These are phyloP conservation scores for Calocybe gangraenosa DNA, from an alignment of 768 basidiomycete genomes.

Conservation along the genomic window DNA sequence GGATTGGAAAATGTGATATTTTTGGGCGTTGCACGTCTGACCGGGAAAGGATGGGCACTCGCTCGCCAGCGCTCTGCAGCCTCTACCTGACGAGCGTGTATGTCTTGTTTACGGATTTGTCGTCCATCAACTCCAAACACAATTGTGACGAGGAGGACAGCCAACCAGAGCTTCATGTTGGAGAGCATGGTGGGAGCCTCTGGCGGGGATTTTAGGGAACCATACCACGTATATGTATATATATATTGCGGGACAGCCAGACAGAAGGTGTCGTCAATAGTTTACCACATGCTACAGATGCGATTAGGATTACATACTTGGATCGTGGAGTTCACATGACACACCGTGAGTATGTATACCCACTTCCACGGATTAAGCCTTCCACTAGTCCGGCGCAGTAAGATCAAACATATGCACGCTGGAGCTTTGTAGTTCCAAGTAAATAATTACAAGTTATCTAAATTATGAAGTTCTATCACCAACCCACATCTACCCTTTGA, in stretches of 20 bases:
- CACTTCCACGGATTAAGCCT: too few relatives aligned
- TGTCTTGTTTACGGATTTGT: constrained; percentile 35
- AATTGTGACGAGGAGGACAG: constrained; percentile 14
- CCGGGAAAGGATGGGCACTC: constrained; percentile 12
- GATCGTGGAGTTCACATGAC: constrained; percentile 2
- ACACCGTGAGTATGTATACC: too few relatives aligned
- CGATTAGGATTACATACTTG: background rate
- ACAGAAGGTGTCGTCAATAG: too few relatives aligned
- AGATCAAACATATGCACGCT: too few relatives aligned
- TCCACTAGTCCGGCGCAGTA: background rate
- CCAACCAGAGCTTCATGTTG: constrained; percentile 8
- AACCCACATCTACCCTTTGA: too few relatives aligned
- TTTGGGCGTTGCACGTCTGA: constrained; percentile 28
- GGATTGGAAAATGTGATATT: constrained; percentile 74
- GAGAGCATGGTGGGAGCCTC: constrained; percentile 11
- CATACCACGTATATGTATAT: too few relatives aligned
- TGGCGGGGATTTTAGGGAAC: background rate
- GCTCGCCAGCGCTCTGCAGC: constrained; percentile 40
- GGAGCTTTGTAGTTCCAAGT: too few relatives aligned
- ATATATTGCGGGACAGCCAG: too few relatives aligned
- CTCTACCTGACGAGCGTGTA: constrained; percentile 41
- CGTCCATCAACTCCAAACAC: constrained; percentile 22
- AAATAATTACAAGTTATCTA: too few relatives aligned
- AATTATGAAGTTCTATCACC: too few relatives aligned
- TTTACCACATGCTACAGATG: background rate